These are phyloP conservation scores for Kitagawia praeruptora DNA, from an alignment of 129 eudicot genomes.

Conservation along the genomic window DNA sequence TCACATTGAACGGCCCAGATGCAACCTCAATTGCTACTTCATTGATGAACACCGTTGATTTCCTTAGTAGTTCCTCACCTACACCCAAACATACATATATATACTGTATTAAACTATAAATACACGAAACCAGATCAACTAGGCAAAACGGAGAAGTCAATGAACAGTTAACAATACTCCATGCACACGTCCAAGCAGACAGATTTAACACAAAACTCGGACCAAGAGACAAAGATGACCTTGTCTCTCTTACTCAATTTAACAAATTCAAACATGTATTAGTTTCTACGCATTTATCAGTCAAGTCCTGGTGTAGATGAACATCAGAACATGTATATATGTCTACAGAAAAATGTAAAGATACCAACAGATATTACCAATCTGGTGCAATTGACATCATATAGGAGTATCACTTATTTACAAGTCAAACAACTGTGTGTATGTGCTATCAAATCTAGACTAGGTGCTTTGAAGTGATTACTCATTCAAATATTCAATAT, in stretches of 20 bases:
- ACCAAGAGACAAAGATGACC: constrained; percentile 22
- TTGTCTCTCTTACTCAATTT: constrained; percentile 8
- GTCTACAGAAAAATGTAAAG: background rate
- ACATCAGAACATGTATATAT: background rate
- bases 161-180: constrained; percentile 20
- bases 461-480: constrained; percentile 1
- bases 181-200: constrained; percentile 44
- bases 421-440: background rate
- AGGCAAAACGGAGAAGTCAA: constrained; percentile 20
- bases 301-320: constrained; percentile 16
- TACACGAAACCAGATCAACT: constrained; percentile 11
- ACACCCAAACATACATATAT: constrained; percentile 2
- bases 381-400: background rate
- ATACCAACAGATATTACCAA: background rate
- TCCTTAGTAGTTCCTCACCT: constrained; percentile 40
- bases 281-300: constrained; percentile 1
- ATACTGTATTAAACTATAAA: background rate
- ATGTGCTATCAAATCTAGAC: constrained; percentile 1
- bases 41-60: constrained; percentile 68
- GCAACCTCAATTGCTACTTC: constrained; percentile 71
- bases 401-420: background rate
- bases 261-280: constrained; percentile 17
- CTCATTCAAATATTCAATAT: background rate
- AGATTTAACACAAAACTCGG: constrained; percentile 10
- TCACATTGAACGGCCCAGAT: constrained; percentile 55